phyloP scores from a whole-genome alignment of 106 monocot genomes.

The Acorus calamus region DNA sequence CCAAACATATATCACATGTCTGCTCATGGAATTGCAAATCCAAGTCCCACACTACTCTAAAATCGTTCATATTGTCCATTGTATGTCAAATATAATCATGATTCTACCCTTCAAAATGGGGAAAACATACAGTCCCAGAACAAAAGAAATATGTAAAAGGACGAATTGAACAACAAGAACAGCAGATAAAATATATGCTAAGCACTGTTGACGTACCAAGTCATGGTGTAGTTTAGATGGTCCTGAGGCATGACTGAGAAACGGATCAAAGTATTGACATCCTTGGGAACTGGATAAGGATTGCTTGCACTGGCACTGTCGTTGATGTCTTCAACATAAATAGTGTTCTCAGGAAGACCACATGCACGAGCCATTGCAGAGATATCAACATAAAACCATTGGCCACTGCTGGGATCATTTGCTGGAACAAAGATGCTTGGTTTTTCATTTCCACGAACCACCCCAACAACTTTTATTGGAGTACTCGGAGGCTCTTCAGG shows the following conservation, averaged over 20 bases:
- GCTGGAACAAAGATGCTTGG: slow-evolving; percentile 88
- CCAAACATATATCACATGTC: too few species aligned
- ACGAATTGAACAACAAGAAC: background rate
- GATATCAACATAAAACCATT: slow-evolving; percentile 94
- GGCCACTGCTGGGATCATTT: slow-evolving; percentile 58
- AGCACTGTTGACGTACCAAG: slow-evolving; percentile 39
- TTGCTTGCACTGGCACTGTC: slow-evolving; percentile 51
- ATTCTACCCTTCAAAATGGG: too few species aligned
- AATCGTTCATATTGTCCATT: too few species aligned
- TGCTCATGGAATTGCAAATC: too few species aligned
- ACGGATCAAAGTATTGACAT: slow-evolving; percentile 60
- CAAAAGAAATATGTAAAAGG: background rate
- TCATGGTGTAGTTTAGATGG: slow-evolving; percentile 78
- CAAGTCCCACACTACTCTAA: too few species aligned
- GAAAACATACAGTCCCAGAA: too few species aligned
- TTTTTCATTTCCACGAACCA: slow-evolving; percentile 82
- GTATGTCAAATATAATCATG: too few species aligned
- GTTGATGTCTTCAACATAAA: slow-evolving; percentile 86
- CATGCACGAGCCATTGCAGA: slow-evolving; percentile 57
- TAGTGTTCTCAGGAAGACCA: slow-evolving; percentile 53
- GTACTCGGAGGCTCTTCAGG: slow-evolving; percentile 13
- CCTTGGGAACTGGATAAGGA: slow-evolving; percentile 95
- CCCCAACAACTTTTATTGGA: slow-evolving; percentile 56
- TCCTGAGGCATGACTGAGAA: slow-evolving; percentile 91
- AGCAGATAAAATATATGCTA: background rate